These are phyloP conservation scores for Rhizopogon vesiculosus DNA, from an alignment of 768 basidiomycete genomes.

Conservation along the genomic window DNA sequence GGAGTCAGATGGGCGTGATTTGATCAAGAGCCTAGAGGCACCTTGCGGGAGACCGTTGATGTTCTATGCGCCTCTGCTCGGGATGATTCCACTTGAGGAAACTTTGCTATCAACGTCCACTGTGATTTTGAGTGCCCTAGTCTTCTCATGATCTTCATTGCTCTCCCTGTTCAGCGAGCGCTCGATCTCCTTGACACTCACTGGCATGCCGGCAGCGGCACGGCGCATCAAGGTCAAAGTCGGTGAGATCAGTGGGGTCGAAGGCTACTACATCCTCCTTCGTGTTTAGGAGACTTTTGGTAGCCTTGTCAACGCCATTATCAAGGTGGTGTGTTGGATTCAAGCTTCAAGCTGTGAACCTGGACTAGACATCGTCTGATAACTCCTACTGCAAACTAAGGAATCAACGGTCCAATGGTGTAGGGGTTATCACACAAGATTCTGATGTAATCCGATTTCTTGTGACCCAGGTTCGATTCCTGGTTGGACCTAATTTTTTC, in stretches of 20 bases:
- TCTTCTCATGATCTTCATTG: constrained; percentile 75
- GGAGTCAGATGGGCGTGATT: constrained; percentile 59
- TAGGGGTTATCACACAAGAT: constrained; percentile 15
- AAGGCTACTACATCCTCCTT: constrained; percentile 80
- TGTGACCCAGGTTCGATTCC: constrained; percentile 14
- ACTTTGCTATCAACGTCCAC: constrained; percentile 36
- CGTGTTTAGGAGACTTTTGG: constrained; percentile 16
- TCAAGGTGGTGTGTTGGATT: no score
- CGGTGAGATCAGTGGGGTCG: constrained; percentile 76
- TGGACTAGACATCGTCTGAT: no score
- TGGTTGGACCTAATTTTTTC: constrained; percentile 8
- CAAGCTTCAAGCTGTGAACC: no score
- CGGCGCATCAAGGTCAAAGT: constrained; percentile 79
- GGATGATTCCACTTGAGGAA: constrained; percentile 2
- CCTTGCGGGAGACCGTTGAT: constrained; percentile 11
- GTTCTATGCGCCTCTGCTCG: constrained; percentile 9
- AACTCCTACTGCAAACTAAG: background rate
- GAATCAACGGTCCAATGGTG: constrained; percentile 7
- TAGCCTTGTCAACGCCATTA: no score
- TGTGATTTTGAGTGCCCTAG: constrained; percentile 91
- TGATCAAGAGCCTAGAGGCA: constrained; percentile 15
- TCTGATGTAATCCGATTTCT: constrained; percentile 7
- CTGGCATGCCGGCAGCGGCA: constrained; percentile 40
- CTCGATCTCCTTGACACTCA: constrained; percentile 76
- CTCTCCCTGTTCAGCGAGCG: constrained; percentile 70